These are phyloP conservation scores for Puya raimondii DNA, from an alignment of 176 grass and related monocot species.

Conservation along the genomic window DNA sequence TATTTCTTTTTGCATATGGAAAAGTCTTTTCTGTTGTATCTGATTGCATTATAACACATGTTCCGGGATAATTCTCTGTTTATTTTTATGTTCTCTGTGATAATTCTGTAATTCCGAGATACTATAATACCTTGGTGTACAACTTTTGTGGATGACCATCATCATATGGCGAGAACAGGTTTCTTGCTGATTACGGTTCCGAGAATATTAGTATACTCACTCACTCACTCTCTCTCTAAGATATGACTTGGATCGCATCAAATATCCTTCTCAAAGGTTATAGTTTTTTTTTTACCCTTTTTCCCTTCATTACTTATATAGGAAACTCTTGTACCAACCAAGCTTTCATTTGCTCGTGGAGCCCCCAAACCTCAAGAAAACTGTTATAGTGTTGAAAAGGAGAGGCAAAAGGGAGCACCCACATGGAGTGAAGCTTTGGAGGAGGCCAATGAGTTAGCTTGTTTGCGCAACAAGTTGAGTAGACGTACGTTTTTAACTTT, in stretches of 20 bases:
- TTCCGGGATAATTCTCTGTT: background rate
- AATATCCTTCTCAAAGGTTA: background rate
- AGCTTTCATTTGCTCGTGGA: conserved; percentile 20
- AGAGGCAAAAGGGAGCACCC: conserved; percentile 19
- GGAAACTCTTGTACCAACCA: conserved; percentile 26
- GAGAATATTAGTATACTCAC: background rate
- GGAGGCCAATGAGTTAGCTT: conserved; percentile 37
- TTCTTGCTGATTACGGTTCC: background rate
- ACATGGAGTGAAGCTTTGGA: conserved; percentile 32
- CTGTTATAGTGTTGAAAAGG: conserved; percentile 11
- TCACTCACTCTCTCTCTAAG: background rate
- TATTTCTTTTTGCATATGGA: background rate
- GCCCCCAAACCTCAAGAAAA: conserved; percentile 15
- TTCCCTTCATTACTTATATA: conserved; percentile 6
- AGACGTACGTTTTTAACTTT: conserved; percentile 38
- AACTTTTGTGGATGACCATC: background rate
- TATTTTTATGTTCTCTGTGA: background rate
- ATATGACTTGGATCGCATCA: background rate
- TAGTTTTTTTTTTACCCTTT: background rate
- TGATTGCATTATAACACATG: background rate
- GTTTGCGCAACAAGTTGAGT: conserved; percentile 25
- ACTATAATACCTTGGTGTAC: background rate
- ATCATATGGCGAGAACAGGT: background rate
- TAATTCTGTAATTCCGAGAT: background rate
- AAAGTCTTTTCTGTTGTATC: background rate